A percentile compares a stretch with the other conserved stretches of the same genome.
Conservation (phyloP, 2,329 filamentous ascomycete genomes). For the Fusarium ambrosium region DNA sequence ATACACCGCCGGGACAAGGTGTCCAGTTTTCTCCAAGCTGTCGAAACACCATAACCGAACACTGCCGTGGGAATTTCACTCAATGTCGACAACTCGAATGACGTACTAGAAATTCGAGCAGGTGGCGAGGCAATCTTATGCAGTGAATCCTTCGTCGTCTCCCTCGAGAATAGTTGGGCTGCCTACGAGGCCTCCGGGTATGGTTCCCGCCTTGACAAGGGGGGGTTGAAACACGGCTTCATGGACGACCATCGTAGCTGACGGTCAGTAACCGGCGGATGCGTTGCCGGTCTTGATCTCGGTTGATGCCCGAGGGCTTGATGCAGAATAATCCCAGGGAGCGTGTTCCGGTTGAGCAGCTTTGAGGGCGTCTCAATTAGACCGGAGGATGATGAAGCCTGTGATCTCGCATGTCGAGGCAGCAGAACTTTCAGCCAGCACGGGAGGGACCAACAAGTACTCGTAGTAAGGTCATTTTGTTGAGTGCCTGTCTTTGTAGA, state of each 20-base stretch:
- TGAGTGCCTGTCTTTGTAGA: not conserved
- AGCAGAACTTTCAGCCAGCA: not conserved
- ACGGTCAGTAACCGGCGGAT: not conserved
- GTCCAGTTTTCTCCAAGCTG: slow-evolving; percentile 10
- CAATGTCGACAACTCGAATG: slow-evolving; percentile 79
- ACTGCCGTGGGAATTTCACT: slow-evolving; percentile 40
- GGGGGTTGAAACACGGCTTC: not conserved
- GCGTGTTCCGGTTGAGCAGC: not conserved
- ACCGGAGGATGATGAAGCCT: not conserved
- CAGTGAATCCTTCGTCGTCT: not conserved
- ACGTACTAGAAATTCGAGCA: slow-evolving; percentile 45
- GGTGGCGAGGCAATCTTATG: not conserved
- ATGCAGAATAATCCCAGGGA: not conserved
- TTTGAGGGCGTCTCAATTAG: not conserved
- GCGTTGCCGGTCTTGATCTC: not conserved
- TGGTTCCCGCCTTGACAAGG: not conserved
- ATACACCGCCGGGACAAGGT: slow-evolving; percentile 32
- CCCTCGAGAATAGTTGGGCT: not conserved
- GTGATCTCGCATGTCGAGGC: not conserved
- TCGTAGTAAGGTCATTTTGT: not conserved
- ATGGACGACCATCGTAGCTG: not conserved
- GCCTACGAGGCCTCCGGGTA: slow-evolving; percentile 8
- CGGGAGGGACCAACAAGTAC: not conserved
- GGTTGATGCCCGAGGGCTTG: slow-evolving; percentile 3
- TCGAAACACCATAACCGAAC: slow-evolving; percentile 37